phyloP scores from a whole-genome alignment of 345 rosid genomes.

The Geranium rotundifolium region DNA sequence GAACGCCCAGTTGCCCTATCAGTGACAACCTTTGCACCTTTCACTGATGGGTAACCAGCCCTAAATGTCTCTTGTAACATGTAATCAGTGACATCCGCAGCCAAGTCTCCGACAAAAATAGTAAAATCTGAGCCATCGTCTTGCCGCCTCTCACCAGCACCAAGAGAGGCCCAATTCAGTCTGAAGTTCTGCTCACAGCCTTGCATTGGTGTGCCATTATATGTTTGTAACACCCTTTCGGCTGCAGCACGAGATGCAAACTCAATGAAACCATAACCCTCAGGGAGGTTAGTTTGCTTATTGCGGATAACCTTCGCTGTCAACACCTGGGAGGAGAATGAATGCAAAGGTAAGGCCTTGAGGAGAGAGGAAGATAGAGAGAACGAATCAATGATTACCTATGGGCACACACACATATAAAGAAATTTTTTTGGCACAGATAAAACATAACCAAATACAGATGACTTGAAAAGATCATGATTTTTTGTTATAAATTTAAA shows the following conservation, averaged over 20 bases:
- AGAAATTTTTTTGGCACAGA: too few relatives aligned
- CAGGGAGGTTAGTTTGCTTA: slow-evolving; percentile 54
- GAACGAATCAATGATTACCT: too few relatives aligned
- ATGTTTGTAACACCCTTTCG: slow-evolving; percentile 66
- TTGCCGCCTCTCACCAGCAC: slow-evolving; percentile 81
- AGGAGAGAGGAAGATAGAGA: too few relatives aligned
- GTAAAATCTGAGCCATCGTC: slow-evolving; percentile 81
- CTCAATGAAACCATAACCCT: slow-evolving; percentile 91
- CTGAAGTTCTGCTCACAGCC: slow-evolving; percentile 63
- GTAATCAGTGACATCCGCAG: slow-evolving; percentile 80
- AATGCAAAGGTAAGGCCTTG: not conserved
- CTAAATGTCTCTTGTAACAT: slow-evolving; percentile 67
- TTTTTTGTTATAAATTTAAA: too few relatives aligned
- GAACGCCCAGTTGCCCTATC: slow-evolving; percentile 90
- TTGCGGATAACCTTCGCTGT: slow-evolving; percentile 85
- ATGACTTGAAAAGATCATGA: too few relatives aligned
- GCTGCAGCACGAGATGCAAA: slow-evolving; percentile 57
- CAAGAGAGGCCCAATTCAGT: slow-evolving; percentile 84
- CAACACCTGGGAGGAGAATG: slow-evolving; percentile 27
- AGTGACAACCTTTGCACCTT: slow-evolving; percentile 85
- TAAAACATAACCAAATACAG: too few relatives aligned
- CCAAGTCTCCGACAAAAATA: slow-evolving; percentile 84
- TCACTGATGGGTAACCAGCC: slow-evolving; percentile 47
- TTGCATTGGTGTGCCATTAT: slow-evolving; percentile 77
- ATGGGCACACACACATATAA: too few relatives aligned